These are phyloP conservation scores for Mucuna pruriens DNA, from an alignment of 306 rosid species.

Conservation along the genomic window DNA sequence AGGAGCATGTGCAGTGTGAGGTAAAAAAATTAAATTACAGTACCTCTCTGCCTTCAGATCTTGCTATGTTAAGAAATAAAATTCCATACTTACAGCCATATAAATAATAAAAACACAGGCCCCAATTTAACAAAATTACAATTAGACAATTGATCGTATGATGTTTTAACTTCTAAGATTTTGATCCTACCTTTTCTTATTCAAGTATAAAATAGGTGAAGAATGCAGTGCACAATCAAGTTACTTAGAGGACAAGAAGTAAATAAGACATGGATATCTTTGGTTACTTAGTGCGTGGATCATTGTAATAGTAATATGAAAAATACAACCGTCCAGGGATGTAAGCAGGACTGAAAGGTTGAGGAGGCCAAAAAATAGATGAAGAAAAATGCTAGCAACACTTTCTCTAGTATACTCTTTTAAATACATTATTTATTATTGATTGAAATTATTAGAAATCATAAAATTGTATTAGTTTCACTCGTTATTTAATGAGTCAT, in stretches of 20 bases:
- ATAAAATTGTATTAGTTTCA: neutral
- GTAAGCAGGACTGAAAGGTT: neutral
- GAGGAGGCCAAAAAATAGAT: neutral
- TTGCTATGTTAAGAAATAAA: neutral
- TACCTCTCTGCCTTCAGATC: neutral
- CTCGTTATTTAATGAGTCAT: neutral
- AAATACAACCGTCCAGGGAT: neutral
- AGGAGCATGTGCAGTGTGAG: neutral
- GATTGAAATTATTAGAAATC: no score
- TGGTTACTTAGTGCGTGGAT: neutral
- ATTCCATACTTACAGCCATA: neutral
- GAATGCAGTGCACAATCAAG: neutral
- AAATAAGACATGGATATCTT: neutral
- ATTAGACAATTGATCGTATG: neutral
- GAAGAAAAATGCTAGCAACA: neutral
- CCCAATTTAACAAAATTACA: neutral
- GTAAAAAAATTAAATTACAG: neutral
- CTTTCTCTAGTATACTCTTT: no score
- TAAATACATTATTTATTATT: neutral
- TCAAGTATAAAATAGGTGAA: conserved; percentile 1
- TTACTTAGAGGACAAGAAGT: neutral
- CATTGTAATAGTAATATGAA: neutral
- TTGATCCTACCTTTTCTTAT: neutral
- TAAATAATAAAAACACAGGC: neutral
- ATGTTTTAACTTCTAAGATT: neutral